Evolutionary conservation across 2,329 filamentous ascomycete genomes (phyloP).

Genomic region (Fusarium dlaminii): DNA sequence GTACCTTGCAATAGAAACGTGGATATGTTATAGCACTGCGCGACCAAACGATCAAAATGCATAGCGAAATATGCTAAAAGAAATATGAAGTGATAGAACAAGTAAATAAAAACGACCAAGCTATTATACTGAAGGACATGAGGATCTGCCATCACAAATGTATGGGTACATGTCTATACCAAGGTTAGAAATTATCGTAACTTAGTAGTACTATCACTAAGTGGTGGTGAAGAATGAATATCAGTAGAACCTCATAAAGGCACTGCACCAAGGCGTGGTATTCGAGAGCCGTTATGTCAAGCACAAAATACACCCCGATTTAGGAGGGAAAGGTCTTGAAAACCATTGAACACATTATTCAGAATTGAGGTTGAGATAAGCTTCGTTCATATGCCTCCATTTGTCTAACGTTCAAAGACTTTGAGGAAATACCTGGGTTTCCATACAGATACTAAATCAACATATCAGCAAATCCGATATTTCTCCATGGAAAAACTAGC

Average conservation of each 20-base stretch:
- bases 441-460: background rate
- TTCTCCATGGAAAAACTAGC: background rate
- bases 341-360: too few relatives aligned
- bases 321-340: background rate
- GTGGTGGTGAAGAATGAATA: background rate
- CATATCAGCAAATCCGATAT: background rate
- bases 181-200: background rate
- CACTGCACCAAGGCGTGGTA: background rate
- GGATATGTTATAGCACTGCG: background rate
- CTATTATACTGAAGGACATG: background rate
- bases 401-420: constrained; percentile 1
- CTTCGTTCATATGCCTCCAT: background rate
- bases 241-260: background rate
- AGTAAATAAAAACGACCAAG: background rate
- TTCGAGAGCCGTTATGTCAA: background rate
- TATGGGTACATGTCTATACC: background rate
- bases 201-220: background rate
- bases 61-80: background rate
- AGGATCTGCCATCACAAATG: background rate
- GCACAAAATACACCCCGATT: background rate
- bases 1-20: background rate
- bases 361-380: constrained; percentile 19
- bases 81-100: background rate
- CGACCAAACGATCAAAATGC: background rate
- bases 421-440: background rate